Conservation (phyloP, 371 early-diverging fungal species). For the Fennellomyces sp. region DNA sequence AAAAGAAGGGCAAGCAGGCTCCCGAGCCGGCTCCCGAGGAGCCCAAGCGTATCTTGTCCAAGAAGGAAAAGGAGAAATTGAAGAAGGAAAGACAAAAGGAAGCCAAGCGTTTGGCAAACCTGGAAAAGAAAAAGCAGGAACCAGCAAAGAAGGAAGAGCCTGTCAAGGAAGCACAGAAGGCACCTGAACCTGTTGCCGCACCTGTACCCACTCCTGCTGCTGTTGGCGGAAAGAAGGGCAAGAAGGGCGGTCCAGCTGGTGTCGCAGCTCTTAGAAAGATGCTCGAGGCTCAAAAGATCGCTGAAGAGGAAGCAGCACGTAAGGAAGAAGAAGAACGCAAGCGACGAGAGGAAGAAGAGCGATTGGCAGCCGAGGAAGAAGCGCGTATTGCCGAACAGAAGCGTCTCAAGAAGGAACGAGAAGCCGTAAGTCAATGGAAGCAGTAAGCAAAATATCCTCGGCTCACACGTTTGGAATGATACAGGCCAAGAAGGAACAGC, state of each 20-base stretch:
- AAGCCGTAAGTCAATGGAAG: conserved; percentile 39
- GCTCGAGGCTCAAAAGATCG: conserved; percentile 54
- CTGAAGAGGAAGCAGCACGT: conserved; percentile 50
- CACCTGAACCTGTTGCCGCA: conserved; percentile 25
- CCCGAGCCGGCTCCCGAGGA: conserved; percentile 29
- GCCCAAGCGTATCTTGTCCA: conserved; percentile 28
- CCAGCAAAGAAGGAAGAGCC: conserved; percentile 44
- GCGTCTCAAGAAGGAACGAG: conserved; percentile 43
- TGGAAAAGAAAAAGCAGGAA: conserved; percentile 47
- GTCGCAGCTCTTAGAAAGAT: conserved; percentile 57
- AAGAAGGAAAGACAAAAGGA: conserved; percentile 58
- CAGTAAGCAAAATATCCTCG: no score
- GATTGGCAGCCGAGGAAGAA: conserved; percentile 43
- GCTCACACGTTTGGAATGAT: background rate
- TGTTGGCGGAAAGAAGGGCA: conserved; percentile 32
- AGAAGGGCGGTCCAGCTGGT: conserved; percentile 46
- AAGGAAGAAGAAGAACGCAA: conserved; percentile 42
- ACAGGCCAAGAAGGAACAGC: conserved; percentile 84
- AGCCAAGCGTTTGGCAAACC: conserved; percentile 52
- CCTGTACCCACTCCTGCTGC: conserved; percentile 27
- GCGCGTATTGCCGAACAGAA: conserved; percentile 49
- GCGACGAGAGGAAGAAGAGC: conserved; percentile 50
- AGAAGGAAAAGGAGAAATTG: conserved; percentile 52
- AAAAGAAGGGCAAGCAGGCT: conserved; percentile 36
- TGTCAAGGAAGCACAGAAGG: conserved; percentile 29